Evolutionary conservation across 495 filamentous ascomycete species (phyloP), one percentile per base, ranked within the genome.

Genomic region (Rusavskia elegans): DNA sequence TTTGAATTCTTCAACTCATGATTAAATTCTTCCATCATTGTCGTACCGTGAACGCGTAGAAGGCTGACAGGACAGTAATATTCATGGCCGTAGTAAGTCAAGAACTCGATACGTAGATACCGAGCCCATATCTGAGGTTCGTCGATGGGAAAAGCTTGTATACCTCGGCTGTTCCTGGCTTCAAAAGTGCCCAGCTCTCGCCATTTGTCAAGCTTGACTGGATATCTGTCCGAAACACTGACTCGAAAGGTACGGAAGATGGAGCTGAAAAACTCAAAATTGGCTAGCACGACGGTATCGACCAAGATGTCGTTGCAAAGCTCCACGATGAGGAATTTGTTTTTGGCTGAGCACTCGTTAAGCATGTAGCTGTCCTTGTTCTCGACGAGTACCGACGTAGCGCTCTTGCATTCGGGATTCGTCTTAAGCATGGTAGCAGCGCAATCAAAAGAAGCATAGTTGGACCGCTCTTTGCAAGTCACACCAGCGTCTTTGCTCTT

Each of bases 321-420:
- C 64, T 98, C 90, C 50, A 98, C 77, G 56, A 96, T 86, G 50
- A 97, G 73, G 65, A 93, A 94, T 66, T 97, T 96, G 67, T 95
- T 90, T 61, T 84, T 71, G 27, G 79, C 80, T 0, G 78, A 78
- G 61, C 92, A 98, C 61, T 89, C 84, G 39, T 95, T 89, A 32
- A 95, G 76, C 92, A 98, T 95, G 63, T 98, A 98, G 61, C 84
- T 89, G 68, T 98, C 92, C 70, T 96, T 96, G 66, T 95, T 95
- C 68, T 98, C 92, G 21, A 94, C 78, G 20, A 98, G 70, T 19
- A 98, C 82, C 19, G 88, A 80, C 35, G 85, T 92, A 19, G 88
- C 75, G 45, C 87, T 87, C 64, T 89, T 92, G 51, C 82, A 82
- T 59, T 87, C 77, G 0, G 75, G 71, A 58, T 93, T 95, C 6